Evolutionary conservation across 1,284 basidiomycete species (phyloP).

Genomic region (Trichosporon inkin): DNA sequence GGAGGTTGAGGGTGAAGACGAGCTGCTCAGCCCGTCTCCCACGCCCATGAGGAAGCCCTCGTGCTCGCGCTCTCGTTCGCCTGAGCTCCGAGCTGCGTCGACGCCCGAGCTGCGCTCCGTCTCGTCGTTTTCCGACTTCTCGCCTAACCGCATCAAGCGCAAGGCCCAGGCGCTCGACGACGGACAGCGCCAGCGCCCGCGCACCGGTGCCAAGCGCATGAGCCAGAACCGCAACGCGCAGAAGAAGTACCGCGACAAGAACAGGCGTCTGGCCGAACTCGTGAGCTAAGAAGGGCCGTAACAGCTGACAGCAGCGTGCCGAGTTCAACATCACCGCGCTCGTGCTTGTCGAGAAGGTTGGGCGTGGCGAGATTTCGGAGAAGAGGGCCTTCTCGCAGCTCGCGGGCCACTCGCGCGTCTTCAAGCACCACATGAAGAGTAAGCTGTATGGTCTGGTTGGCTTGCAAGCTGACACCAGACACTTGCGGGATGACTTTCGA

Average conservation of each 20-base stretch:
- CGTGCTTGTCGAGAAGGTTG: neutral
- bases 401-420: conserved; percentile 3
- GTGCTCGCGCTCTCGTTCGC: neutral
- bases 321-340: conserved; percentile 13
- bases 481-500: neutral
- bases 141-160: neutral
- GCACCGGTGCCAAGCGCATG: conserved; percentile 16
- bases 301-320: conserved; percentile 11
- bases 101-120: neutral
- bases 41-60: neutral
- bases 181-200: neutral
- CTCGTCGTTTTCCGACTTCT: neutral
- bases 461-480: neutral
- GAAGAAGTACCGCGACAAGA: conserved; percentile 22
- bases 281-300: neutral
- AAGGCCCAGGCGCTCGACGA: neutral
- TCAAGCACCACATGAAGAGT: conserved; percentile 8
- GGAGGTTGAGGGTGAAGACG: neutral
- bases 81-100: neutral
- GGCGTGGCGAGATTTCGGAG: neutral
- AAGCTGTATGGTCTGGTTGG: neutral
- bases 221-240: conserved; percentile 21
- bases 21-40: neutral
- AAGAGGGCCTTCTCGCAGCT: conserved; percentile 1
- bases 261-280: conserved; percentile 7